Conservation (phyloP, 2,329 filamentous ascomycete species). For the Teratosphaeria viscida region DNA sequence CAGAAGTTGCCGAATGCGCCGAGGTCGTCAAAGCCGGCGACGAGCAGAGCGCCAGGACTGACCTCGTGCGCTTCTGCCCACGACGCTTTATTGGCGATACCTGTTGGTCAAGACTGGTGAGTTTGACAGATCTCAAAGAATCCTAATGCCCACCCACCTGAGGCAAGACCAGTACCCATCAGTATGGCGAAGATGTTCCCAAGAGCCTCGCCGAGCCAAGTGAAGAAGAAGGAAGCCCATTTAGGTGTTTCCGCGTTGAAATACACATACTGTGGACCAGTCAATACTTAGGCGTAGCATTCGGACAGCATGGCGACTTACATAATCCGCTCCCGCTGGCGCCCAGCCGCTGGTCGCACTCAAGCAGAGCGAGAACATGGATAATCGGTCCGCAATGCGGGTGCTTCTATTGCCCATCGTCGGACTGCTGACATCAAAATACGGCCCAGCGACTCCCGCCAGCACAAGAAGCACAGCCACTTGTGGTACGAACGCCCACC, state of each 20-base stretch:
- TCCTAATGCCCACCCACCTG: constrained; percentile 37
- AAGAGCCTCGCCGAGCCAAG: constrained; percentile 44
- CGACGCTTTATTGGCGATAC: constrained; percentile 1
- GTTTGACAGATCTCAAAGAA: neutral
- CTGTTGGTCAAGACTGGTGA: neutral
- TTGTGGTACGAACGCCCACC: constrained; percentile 56
- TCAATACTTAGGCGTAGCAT: neutral
- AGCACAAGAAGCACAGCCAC: constrained; percentile 51
- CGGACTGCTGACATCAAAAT: constrained; percentile 44
- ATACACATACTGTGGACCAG: constrained; percentile 45
- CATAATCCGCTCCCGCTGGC: constrained; percentile 52
- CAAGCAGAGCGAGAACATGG: constrained; percentile 60
- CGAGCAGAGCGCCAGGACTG: constrained; percentile 29
- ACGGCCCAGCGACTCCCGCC: constrained; percentile 48
- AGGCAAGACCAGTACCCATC: constrained; percentile 52
- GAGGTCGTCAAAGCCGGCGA: constrained; percentile 29
- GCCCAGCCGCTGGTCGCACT: constrained; percentile 55
- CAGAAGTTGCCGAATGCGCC: constrained; percentile 35
- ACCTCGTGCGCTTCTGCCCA: constrained; percentile 25
- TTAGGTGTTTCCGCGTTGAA: constrained; percentile 46
- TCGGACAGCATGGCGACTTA: neutral
- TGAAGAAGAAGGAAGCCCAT: constrained; percentile 46
- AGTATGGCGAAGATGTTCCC: constrained; percentile 53
- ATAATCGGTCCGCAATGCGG: constrained; percentile 48
- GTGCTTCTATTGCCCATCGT: constrained; percentile 39